Conservation (phyloP, 2,329 filamentous ascomycete genomes). For the Exophiala dermatitidis region DNA sequence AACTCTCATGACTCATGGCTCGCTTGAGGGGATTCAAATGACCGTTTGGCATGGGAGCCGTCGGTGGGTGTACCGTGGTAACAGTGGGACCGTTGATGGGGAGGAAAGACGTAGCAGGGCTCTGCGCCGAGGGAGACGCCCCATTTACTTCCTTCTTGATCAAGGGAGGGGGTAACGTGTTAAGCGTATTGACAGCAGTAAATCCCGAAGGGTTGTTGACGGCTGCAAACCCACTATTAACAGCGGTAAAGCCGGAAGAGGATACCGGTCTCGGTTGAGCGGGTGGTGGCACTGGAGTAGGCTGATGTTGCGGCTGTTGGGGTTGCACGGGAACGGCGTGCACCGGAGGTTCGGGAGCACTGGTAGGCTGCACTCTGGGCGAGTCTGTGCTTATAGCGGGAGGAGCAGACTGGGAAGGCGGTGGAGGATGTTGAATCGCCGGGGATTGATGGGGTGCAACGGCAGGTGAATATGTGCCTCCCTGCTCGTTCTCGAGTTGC, state of each 20-base stretch:
- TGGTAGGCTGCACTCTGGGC: constrained; percentile 43
- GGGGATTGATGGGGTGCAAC: constrained; percentile 64
- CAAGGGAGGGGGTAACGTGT: constrained; percentile 31
- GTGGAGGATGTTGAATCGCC: constrained; percentile 46
- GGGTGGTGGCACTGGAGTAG: constrained; percentile 31
- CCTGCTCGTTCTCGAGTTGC: constrained; percentile 86
- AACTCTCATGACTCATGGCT: constrained; percentile 57
- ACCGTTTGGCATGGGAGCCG: constrained; percentile 17
- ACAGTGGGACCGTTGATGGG: constrained; percentile 48
- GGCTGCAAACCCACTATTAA: constrained; percentile 60
- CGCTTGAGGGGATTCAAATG: constrained; percentile 60
- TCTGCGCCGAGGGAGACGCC: constrained; percentile 54
- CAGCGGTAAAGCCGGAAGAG: constrained; percentile 59
- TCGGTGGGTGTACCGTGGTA: constrained; percentile 11
- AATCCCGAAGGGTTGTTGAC: constrained; percentile 49
- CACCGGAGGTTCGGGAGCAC: constrained; percentile 5
- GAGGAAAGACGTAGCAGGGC: constrained; percentile 43
- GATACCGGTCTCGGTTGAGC: constrained; percentile 34
- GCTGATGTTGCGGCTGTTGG: constrained; percentile 32
- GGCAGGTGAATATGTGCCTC: constrained; percentile 71
- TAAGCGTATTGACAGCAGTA: constrained; percentile 37
- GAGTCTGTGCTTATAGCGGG: constrained; percentile 40
- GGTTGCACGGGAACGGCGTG: constrained; percentile 7
- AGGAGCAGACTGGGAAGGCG: constrained; percentile 36
- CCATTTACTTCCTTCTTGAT: constrained; percentile 48